Evolutionary conservation across 2,329 filamentous ascomycete genomes (phyloP).

Genomic region (Colletotrichum lindemuthianum): DNA sequence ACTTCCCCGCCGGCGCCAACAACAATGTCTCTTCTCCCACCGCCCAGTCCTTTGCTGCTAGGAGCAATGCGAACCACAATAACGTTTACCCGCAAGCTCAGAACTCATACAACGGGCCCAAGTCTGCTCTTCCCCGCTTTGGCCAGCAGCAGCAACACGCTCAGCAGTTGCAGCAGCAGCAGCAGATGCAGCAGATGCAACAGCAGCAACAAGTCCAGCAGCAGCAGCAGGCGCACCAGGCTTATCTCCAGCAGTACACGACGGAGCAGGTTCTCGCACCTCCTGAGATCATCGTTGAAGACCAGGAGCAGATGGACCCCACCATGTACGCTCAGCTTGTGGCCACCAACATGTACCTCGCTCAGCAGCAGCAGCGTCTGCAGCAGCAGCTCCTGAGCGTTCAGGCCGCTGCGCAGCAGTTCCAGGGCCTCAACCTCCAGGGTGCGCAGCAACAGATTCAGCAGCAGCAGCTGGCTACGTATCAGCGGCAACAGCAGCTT

Average conservation of each 20-base stretch:
- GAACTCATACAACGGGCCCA: constrained; percentile 60
- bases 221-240: constrained; percentile 44
- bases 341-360: constrained; percentile 90
- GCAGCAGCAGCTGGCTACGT: constrained; percentile 57
- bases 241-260: constrained; percentile 60
- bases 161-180: constrained; percentile 41
- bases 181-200: constrained; percentile 36
- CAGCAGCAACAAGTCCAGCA: constrained; percentile 45
- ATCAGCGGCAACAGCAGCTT: constrained; percentile 55
- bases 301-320: constrained; percentile 83
- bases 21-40: constrained; percentile 51
- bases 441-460: constrained; percentile 57
- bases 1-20: constrained; percentile 74
- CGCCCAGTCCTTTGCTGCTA: constrained; percentile 51
- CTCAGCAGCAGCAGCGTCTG: constrained; percentile 92
- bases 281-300: constrained; percentile 79
- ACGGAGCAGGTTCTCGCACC: constrained; percentile 90
- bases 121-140: constrained; percentile 66
- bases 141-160: constrained; percentile 45
- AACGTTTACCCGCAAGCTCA: constrained; percentile 57
- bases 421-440: constrained; percentile 79
- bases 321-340: constrained; percentile 88
- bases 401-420: constrained; percentile 84
- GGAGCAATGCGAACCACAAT: constrained; percentile 53
- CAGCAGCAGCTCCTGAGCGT: constrained; percentile 91